phyloP scores from a whole-genome alignment of 257 asterid genomes.

The Nicotiana undulata region DNA sequence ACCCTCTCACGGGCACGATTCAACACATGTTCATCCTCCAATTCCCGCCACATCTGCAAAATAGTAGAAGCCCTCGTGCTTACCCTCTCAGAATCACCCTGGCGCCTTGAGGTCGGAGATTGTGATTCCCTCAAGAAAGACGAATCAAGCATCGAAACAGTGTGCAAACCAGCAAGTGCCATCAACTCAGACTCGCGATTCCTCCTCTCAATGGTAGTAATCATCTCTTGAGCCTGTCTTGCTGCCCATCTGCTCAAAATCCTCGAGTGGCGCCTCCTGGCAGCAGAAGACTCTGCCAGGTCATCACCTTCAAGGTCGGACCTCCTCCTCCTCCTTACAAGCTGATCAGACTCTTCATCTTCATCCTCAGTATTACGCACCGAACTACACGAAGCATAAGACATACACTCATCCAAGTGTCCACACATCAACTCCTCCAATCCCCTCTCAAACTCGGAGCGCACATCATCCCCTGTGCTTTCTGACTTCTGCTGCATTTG shows the following conservation, averaged over 20 bases:
- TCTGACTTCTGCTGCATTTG: slow-evolving; percentile 90
- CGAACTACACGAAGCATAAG: slow-evolving; percentile 84
- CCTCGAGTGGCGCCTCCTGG: slow-evolving; percentile 82
- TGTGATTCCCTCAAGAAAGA: slow-evolving; percentile 83
- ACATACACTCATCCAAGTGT: slow-evolving; percentile 82
- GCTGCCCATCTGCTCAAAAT: slow-evolving; percentile 86
- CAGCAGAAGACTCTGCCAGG: slow-evolving; percentile 93
- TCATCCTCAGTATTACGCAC: slow-evolving; percentile 62
- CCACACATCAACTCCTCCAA: slow-evolving; percentile 86
- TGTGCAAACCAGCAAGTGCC: slow-evolving; percentile 83
- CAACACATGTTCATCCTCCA: slow-evolving; percentile 74
- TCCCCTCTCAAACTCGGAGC: slow-evolving; percentile 78
- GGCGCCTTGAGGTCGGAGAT: slow-evolving; percentile 71
- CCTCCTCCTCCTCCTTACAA: slow-evolving; percentile 77
- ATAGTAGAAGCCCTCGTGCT: slow-evolving; percentile 73
- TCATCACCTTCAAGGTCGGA: slow-evolving; percentile 92
- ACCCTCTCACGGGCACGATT: slow-evolving; percentile 64
- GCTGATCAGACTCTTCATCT: slow-evolving; percentile 79
- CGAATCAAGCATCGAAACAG: slow-evolving; percentile 81
- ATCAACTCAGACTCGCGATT: slow-evolving; percentile 81
- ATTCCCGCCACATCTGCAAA: slow-evolving; percentile 90
- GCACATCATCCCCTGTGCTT: slow-evolving; percentile 54
- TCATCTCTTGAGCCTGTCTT: slow-evolving; percentile 85
- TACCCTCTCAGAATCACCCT: slow-evolving; percentile 72
- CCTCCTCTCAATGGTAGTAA: slow-evolving; percentile 82